These are phyloP conservation scores for Clavariopsis aquatica DNA, from an alignment of 495 filamentous ascomycete species.

Conservation along the genomic window DNA sequence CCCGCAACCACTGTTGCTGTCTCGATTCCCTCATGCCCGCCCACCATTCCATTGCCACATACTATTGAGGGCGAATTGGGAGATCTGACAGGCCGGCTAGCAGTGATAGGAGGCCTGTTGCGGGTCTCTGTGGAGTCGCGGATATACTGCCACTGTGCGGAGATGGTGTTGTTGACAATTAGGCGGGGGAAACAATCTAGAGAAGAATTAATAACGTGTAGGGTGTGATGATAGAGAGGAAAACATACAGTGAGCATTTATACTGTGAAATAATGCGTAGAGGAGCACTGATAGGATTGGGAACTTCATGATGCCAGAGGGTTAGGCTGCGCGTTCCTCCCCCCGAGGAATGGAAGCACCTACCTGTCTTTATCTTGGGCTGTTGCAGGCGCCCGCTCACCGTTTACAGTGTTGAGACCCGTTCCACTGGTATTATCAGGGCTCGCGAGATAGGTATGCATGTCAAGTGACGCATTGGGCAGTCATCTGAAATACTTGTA, in stretches of 20 bases:
- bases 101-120: background rate
- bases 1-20: constrained; percentile 21
- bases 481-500: background rate
- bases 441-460: background rate
- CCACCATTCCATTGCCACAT: background rate
- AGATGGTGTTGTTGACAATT: constrained; percentile 22
- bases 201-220: background rate
- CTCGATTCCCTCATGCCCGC: background rate
- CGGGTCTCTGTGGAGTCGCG: constrained; percentile 2
- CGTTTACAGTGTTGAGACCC: background rate
- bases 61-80: background rate
- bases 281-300: background rate
- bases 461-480: background rate
- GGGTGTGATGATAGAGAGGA: background rate
- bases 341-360: background rate
- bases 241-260: constrained; percentile 4
- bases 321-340: background rate
- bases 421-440: background rate
- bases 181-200: constrained; percentile 15
- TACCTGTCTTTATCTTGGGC: background rate
- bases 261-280: background rate
- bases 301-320: background rate
- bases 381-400: background rate
- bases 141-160: constrained; percentile 18
- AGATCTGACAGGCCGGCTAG: background rate